Percentiles rank a stretch among this genome's conserved stretches.
phyloP scores from a whole-genome alignment of 371 early-diverging fungal genomes.

The Blakeslea trispora region DNA sequence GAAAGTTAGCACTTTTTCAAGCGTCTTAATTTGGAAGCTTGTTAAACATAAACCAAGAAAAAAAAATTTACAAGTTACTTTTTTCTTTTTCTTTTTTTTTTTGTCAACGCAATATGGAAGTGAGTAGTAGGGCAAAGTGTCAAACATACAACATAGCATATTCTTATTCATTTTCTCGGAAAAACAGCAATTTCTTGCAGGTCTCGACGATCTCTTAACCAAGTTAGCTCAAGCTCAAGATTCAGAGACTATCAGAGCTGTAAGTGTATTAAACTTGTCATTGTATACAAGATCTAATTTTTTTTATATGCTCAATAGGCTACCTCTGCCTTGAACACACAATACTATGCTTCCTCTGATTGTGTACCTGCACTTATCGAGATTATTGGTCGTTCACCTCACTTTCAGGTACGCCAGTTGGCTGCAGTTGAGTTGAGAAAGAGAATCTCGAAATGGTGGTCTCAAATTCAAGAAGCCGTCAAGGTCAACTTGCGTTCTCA shows the following conservation, averaged over 20 bases:
- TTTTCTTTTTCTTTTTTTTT: background rate
- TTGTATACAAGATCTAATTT: background rate
- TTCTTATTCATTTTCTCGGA: background rate
- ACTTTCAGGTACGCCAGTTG: slow-evolving; percentile 77
- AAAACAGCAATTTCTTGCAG: slow-evolving; percentile 42
- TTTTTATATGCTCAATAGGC: slow-evolving; percentile 38
- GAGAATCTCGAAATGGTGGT: slow-evolving; percentile 74
- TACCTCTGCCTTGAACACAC: slow-evolving; percentile 66
- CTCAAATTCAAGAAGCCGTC: slow-evolving; percentile 52
- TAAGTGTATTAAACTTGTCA: slow-evolving; percentile 18
- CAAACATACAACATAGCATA: background rate
- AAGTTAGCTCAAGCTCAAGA: slow-evolving; percentile 50
- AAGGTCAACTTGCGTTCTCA: slow-evolving; percentile 63
- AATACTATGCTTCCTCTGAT: slow-evolving; percentile 61
- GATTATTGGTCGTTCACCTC: slow-evolving; percentile 59
- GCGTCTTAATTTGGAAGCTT: background rate
- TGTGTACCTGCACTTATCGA: slow-evolving; percentile 76
- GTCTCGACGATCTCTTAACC: slow-evolving; percentile 44
- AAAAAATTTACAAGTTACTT: background rate
- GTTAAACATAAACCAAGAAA: background rate
- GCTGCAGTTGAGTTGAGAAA: slow-evolving; percentile 91
- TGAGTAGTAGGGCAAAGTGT: background rate
- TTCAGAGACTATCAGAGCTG: slow-evolving; percentile 51
- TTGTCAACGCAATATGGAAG: slow-evolving; percentile 4
- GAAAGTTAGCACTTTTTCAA: background rate